Evolutionary conservation across 768 basidiomycete genomes (phyloP), one percentile per base, ranked within the genome.

Genomic region (Pleurotus cornucopiae): DNA sequence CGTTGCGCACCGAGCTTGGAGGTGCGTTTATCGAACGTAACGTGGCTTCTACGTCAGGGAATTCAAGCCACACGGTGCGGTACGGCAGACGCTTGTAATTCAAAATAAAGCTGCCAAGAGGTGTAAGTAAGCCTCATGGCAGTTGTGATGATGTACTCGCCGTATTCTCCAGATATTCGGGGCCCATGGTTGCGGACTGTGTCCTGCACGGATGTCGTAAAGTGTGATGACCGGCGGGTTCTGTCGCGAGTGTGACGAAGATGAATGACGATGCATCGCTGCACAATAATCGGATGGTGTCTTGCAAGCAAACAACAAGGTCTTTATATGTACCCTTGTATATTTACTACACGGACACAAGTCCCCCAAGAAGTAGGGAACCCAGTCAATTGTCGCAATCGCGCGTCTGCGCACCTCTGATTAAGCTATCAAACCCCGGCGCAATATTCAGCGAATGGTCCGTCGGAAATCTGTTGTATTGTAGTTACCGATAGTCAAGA

Each of bases 131-230:
- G 25, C n/a, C 13, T 16, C 26, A 44, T 20, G 45, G 37, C 21
- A 54, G 51, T 23, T 30, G 4, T 34, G 25, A 2, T 14, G 12
- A 20, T 30, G 12, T 13, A 54, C 72, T 30, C 52, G 84, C 86
- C 88, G 73, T 59, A 90, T 79, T 44, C 85, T 76, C 88, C 88
- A 89, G 25, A 86, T 77, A 59, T 86, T 87, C 25, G 88, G 88
- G 51, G 84, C 83, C 88, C 88, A 90, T n/a, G 87, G 78, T 53
- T 86, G 83, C 1, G 82, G 74, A 6, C 74, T 76, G 48, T 74
- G 74, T 7, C 51, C 51, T 7, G 85, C 83, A 34, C 78, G 82
- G 18, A 84, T 75, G 59, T 90, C 88, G 64, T 88, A 90, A 13
- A 90, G 72, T 13, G 74, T 81, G 58, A 90, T 84, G 46, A 73